Base-by-base conservation (phyloP, 345 rosid genomes). In the Raphanus raphanistrum region DNA sequence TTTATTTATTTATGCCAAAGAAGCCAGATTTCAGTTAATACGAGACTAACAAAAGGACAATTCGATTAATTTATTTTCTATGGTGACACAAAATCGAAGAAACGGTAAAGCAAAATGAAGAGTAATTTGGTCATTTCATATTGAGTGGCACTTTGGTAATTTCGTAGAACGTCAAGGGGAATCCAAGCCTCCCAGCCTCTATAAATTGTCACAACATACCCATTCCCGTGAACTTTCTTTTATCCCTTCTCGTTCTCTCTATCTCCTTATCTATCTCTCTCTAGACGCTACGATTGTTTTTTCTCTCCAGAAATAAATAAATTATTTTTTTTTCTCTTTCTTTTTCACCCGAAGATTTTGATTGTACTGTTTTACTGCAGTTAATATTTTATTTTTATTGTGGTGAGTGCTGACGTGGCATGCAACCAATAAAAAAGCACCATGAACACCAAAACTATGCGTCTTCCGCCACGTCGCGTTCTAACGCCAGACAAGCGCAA, bases 361-460 rank as follows among this genome's bases (percentile, higher is more conserved):
- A 26, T 35, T 55, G 36, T 67, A 52, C 66, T 50, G 63, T 57
- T 58, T 38, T 28, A 26, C 57, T 3, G 38, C 66, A 60, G 73
- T 77, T 50, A 76, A 68, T 57, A 11, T 35, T 66, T 57, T 35
- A 3, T 4, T 35, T 73, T 81, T 60, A 48, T 1, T 27, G 35
- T 27, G 48, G 41, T 69, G 31, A 61, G 68, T 64, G 82, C 70
- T 82, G 81, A 89, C 94, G 94, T 94, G 98, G 96, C 91, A 87
- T 84, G 89, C 85, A 83, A 75, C 72, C 29, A 62, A 74, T 41
- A 66, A 38, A 72, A 57, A 72, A 38, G 12, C 50, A 62, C 50
- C 54, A 89, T 84, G 89, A 86, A 82, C 75, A 86, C 92, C 90
- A 84, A 87, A 84, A 85, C 90, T 87, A 94, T 94, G 98, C 97